Evolutionary conservation across 768 basidiomycete genomes (phyloP), one percentile per base, ranked within the genome.

Genomic region (Tricholoma sp.): DNA sequence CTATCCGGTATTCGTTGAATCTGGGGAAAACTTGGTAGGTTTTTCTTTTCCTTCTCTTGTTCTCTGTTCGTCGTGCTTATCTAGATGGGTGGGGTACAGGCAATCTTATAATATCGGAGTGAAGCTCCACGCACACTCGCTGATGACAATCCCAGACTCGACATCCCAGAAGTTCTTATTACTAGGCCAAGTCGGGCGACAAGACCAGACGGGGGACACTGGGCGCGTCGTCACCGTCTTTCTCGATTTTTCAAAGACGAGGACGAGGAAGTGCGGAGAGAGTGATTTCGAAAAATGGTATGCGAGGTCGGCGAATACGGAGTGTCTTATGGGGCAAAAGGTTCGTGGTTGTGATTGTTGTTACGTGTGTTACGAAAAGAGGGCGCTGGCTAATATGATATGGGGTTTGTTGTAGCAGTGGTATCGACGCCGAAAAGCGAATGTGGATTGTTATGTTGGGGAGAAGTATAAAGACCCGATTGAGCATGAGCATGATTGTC

Each of bases 251-350:
- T n/a, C n/a, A n/a, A n/a, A n/a, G n/a, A n/a, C n/a, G n/a, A n/a
- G n/a, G n/a, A n/a, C 81, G 34, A 79, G 83, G 27, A 81, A 97
- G 69, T 99, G 97, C 58, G 69, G 27, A 1, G 74, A 77, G 0
- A 58, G 62, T 8, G 96, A 99, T 67, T 88, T 91, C 60, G 95
- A 98, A 72, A 79, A 70, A 58, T 98, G 94, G 94, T 89, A 89
- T 69, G 95, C 91, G 5, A 76, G 92, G 37, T 74, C 79, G 14
- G 75, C n/a, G n/a, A n/a, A n/a, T n/a, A n/a, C n/a, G n/a, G n/a
- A n/a, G n/a, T n/a, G n/a, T n/a, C n/a, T n/a, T 69, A 95, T 98
- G 92, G 96, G 96, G 0, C 92, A 91, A 66, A 94, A 90, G 82
- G 92, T 91, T 54, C 50, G 79, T 66, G 18, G 4, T 18, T 34